A percentile compares a stretch with the other conserved stretches of the same genome.
Conservation (phyloP, 2,329 filamentous ascomycete species). For the Blumeria graminis region DNA sequence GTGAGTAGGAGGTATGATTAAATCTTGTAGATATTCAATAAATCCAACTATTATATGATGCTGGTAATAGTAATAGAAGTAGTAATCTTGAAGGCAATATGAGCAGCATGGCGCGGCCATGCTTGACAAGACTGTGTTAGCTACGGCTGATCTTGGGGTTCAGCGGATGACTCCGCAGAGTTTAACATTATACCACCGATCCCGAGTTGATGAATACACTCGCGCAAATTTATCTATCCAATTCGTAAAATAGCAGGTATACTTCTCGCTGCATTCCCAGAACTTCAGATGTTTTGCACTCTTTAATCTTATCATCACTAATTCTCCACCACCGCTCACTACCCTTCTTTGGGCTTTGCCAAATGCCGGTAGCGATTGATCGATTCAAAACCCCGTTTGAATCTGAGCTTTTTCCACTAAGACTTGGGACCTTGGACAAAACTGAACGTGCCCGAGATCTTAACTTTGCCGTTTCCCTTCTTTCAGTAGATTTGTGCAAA, state of each 20-base stretch:
- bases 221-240: slow-evolving; percentile 21
- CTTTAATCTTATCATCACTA: slow-evolving; percentile 88
- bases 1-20: too few relatives aligned
- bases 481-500: slow-evolving; percentile 5
- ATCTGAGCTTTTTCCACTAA: neutral
- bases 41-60: too few relatives aligned
- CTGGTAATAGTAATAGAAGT: too few relatives aligned
- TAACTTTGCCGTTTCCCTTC: slow-evolving; percentile 20
- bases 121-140: too few relatives aligned
- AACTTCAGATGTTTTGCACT: slow-evolving; percentile 79
- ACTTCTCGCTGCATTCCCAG: slow-evolving; percentile 87
- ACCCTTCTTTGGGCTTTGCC: slow-evolving; percentile 20
- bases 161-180: too few relatives aligned
- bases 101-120: too few relatives aligned
- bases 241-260: slow-evolving; percentile 87
- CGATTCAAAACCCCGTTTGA: neutral
- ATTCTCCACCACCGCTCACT: slow-evolving; percentile 89
- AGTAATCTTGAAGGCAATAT: too few relatives aligned
- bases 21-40: too few relatives aligned
- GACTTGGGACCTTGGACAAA: slow-evolving; percentile 18
- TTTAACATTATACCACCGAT: too few relatives aligned
- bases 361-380: neutral
- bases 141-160: too few relatives aligned
- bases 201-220: too few relatives aligned
- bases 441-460: slow-evolving; percentile 32